phyloP scores from a whole-genome alignment of 2,329 filamentous ascomycete species.

The Ciborinia camelliae region DNA sequence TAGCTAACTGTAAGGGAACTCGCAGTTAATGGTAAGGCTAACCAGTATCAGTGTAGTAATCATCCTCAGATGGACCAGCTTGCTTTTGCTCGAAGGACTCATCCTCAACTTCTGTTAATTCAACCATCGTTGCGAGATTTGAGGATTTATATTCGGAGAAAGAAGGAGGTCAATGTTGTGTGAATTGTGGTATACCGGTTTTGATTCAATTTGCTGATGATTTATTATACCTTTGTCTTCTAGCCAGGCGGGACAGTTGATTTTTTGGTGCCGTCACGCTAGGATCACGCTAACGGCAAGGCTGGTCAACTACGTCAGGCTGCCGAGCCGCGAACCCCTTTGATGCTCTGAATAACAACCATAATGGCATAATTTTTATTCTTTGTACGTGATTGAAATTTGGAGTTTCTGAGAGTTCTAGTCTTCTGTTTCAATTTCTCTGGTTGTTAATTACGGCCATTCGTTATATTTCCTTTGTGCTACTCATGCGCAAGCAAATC shows the following conservation, averaged over 20 bases:
- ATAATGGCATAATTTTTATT: not conserved
- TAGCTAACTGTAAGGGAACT: constrained; percentile 22
- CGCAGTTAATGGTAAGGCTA: constrained; percentile 36
- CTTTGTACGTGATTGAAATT: not conserved
- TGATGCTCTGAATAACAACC: too few relatives aligned
- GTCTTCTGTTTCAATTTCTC: not conserved
- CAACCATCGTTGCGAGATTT: constrained; percentile 68
- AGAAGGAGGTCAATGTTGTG: not conserved
- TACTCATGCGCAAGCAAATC: not conserved
- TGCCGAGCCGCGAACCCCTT: not conserved
- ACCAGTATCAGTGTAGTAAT: constrained; percentile 93
- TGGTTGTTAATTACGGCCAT: not conserved
- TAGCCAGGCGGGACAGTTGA: not conserved
- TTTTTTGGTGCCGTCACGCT: constrained; percentile 16
- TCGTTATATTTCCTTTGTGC: not conserved
- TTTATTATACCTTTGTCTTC: not conserved
- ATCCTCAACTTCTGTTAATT: constrained; percentile 94
- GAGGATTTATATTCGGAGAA: not conserved
- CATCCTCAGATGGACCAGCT: constrained; percentile 63
- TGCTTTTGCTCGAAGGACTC: constrained; percentile 82
- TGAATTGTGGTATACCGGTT: not conserved
- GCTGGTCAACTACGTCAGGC: constrained; percentile 17
- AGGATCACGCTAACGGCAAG: constrained; percentile 14
- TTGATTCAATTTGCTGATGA: not conserved
- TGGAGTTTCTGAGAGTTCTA: not conserved